Base-by-base conservation (phyloP, 179 eudicot genomes). In the Heliamphora ciliata region DNA sequence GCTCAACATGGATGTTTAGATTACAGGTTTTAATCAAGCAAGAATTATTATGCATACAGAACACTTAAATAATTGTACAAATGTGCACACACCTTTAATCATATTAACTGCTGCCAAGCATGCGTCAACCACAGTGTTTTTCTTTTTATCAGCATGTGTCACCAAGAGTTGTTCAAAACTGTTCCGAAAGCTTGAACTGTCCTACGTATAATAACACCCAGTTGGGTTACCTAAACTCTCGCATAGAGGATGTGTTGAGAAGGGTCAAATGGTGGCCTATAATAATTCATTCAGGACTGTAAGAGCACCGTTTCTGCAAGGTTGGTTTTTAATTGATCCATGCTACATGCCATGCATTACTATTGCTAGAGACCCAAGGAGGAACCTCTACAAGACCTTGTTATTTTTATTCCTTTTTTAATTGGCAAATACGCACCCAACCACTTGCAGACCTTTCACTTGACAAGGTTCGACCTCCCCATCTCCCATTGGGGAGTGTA, bases 21-120 rank as follows among this genome's bases (percentile, higher is more conserved):
- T 54, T n/a, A 52, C 60, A 52, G 77, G 44, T 47, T 51, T 50
- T n/a, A 74, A n/a, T 74, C 40, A 74, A 51, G 59, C 77, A 74
- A 74, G 58, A 10, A 21, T 31, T 17, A 7, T n/a, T 8, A 51
- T 18, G 6, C 31, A 48, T 21, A 73, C 9, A 68, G 48, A 46
- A 40, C 72, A 68, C 4, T 6, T 73, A 48, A 72, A 47, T 31
- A 71, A 17, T 73, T 50, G 50, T 56, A 73, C 11, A 18, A n/a
- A 48, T 50, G 59, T n/a, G 50, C 31, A 73, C 74, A 46, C 17
- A 6, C 1, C n/a, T 3, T 5, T 51, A 14, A 70, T 50, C 8
- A 70, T 14, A 44, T 7, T 51, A 70, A 14, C 74, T 46, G 74
- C 51, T 46, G 74, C 52, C 24, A 15, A 47, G 55, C 6, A 72